These are phyloP conservation scores for Acacia concinna DNA, from an alignment of 331 rosid genomes.

Conservation along the genomic window DNA sequence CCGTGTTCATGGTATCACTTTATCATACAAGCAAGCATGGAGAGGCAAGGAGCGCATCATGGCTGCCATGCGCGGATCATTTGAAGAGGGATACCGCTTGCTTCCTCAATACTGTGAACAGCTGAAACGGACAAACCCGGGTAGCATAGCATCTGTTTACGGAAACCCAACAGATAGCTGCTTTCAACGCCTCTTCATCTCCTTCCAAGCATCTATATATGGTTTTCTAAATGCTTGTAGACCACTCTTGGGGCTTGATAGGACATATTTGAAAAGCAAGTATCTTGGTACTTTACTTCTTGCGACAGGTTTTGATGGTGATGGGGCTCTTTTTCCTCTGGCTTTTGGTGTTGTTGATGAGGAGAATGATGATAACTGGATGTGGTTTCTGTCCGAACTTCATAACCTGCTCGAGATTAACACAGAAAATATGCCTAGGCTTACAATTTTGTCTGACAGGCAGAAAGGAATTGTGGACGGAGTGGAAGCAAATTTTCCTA, in stretches of 20 bases:
- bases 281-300: constrained; percentile 84
- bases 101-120: constrained; percentile 92
- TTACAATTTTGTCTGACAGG: constrained; percentile 84
- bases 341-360: constrained; percentile 94
- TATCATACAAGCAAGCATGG: constrained; percentile 95
- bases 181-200: constrained; percentile 83
- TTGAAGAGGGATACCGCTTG: constrained; percentile 87
- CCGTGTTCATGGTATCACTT: constrained; percentile 84
- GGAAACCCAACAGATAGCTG: constrained; percentile 63
- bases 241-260: constrained; percentile 84
- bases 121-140: constrained; percentile 79
- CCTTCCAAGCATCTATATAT: constrained; percentile 84
- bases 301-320: constrained; percentile 90
- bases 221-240: constrained; percentile 87
- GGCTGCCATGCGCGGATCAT: constrained; percentile 95
- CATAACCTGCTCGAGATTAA: constrained; percentile 81
- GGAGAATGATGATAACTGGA: constrained; percentile 91
- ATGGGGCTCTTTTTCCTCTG: constrained; percentile 82
- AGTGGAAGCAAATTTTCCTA: constrained; percentile 90
- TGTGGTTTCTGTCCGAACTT: constrained; percentile 96
- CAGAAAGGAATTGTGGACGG: constrained; percentile 85
- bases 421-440: constrained; percentile 94
- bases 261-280: constrained; percentile 83
- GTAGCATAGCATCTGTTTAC: constrained; percentile 82
- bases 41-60: constrained; percentile 93